Evolutionary conservation across 805 yeast genomes (phyloP).

Genomic region (Kazachstania kunashirensis): DNA sequence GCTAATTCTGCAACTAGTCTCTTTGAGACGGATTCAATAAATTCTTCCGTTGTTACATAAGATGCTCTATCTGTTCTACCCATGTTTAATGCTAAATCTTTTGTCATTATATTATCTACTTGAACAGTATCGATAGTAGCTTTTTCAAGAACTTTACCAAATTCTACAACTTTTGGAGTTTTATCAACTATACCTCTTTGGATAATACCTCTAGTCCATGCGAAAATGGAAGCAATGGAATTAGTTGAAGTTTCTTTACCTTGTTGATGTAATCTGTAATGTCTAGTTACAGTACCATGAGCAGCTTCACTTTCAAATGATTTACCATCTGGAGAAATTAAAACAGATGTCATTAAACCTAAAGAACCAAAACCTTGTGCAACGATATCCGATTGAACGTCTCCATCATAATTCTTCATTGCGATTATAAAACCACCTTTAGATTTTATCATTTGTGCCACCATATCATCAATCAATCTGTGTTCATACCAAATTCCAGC

Average conservation of each 20-base stretch:
- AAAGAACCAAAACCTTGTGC: slow-evolving; percentile 97
- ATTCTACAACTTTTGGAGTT: slow-evolving; percentile 75
- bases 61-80: slow-evolving; percentile 76
- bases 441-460: slow-evolving; percentile 95
- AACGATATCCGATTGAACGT: slow-evolving; percentile 91
- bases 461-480: slow-evolving; percentile 96
- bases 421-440: slow-evolving; percentile 93
- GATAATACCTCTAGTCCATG: slow-evolving; percentile 89
- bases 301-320: slow-evolving; percentile 96
- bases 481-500: slow-evolving; percentile 94
- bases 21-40: slow-evolving; percentile 68
- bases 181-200: slow-evolving; percentile 86
- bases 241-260: slow-evolving; percentile 96
- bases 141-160: slow-evolving; percentile 69
- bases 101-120: slow-evolving; percentile 83
- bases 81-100: slow-evolving; percentile 83
- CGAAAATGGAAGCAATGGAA: slow-evolving; percentile 93
- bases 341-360: slow-evolving; percentile 95
- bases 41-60: slow-evolving; percentile 88
- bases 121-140: slow-evolving; percentile 83
- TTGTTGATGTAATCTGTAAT: slow-evolving; percentile 89
- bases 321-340: slow-evolving; percentile 93
- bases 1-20: slow-evolving; percentile 37
- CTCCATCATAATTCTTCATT: slow-evolving; percentile 96
- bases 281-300: slow-evolving; percentile 98